Evolutionary conservation across 106 monocot genomes (phyloP), one percentile per base, ranked within the genome.

Genomic region (Phalaenopsis aphrodite): DNA sequence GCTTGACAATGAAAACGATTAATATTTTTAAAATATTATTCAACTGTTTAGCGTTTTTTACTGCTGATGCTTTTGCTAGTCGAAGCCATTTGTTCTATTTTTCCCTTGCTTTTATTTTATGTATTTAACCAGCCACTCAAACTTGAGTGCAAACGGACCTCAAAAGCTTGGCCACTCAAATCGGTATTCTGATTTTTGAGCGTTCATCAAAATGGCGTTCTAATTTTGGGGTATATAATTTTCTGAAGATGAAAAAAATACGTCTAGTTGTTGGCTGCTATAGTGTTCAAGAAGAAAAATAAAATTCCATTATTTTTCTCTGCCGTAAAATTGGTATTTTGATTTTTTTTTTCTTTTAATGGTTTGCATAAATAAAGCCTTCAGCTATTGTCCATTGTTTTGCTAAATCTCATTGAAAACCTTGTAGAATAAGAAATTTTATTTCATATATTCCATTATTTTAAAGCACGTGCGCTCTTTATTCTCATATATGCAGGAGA

Each of bases 401-500:
- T 21, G 21, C 4, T 61, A 61, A 5, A 5, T 61, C 4, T 61
- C 52, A 21, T 61, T n/a, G 61, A 61, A 21, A 61, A 21, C 61
- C 3, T 61, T 61, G 21, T 61, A 5, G 19, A 61, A 52, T 61
- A 21, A 61, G 1, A 10, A 61, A 61, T 5, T n/a, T 61, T 18
- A n/a, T 61, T 61, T 61, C 61, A 61, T 61, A 7, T 61, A 61
- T 61, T 19, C 21, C 21, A 61, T 61, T 21, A n/a, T 61, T 6
- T 23, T n/a, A 61, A 61, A 21, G n/a, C 61, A 69, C 37, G 11
- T 16, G 38, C 36, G 68, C 30, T 15, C n/a, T 46, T 24, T 12
- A 49, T 48, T 76, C 24, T 76, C 49, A 49, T 76, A 30, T 48
- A 76, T 75, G 19, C 82, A 90, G 90, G 93, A 82, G 69, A 73